A percentile compares a stretch with the other conserved stretches of the same genome.
Evolutionary conservation across 2,329 filamentous ascomycete species (phyloP).

Genomic region (Fusarium albosuccineum): DNA sequence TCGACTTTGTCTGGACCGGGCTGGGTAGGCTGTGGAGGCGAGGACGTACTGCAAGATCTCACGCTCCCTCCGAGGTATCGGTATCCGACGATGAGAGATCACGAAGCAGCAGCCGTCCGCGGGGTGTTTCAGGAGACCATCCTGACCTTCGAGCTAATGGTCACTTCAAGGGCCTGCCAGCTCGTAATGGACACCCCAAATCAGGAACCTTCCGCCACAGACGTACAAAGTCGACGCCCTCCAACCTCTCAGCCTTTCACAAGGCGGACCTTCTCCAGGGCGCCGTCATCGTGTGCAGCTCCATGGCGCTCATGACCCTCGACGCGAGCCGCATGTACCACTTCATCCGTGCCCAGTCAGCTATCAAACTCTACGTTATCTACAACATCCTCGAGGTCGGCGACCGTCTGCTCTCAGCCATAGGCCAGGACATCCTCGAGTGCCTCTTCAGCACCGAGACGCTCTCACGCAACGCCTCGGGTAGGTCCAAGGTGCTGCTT

Average conservation of each 20-base stretch:
- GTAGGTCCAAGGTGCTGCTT: conserved; percentile 89
- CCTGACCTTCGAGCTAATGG: conserved; percentile 25
- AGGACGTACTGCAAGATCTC: conserved; percentile 59
- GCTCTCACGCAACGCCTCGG: conserved; percentile 86
- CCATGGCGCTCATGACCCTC: conserved; percentile 85
- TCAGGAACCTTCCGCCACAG: conserved; percentile 69
- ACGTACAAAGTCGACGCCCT: conserved; percentile 86
- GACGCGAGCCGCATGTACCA: conserved; percentile 99
- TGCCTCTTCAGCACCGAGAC: conserved; percentile 95
- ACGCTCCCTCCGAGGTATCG: conserved; percentile 45
- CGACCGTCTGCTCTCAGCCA: conserved; percentile 88
- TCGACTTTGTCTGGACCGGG: conserved; percentile 83
- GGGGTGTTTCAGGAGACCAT: conserved; percentile 42
- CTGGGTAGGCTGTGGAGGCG: conserved; percentile 82
- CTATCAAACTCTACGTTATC: conserved; percentile 98
- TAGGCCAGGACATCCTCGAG: conserved; percentile 96
- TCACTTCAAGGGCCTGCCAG: conserved; percentile 32
- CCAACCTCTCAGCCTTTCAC: conserved; percentile 85
- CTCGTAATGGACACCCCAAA: conserved; percentile 46
- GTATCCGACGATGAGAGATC: conserved; percentile 55
- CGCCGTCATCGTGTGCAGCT: conserved; percentile 87
- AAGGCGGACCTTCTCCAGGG: conserved; percentile 97
- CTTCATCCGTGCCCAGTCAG: conserved; percentile 93
- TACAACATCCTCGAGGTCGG: conserved; percentile 97
- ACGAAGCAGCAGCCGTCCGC: conserved; percentile 54